These are phyloP conservation scores for Solanum corneliomulleri DNA, from an alignment of 257 asterid genomes.

Conservation along the genomic window DNA sequence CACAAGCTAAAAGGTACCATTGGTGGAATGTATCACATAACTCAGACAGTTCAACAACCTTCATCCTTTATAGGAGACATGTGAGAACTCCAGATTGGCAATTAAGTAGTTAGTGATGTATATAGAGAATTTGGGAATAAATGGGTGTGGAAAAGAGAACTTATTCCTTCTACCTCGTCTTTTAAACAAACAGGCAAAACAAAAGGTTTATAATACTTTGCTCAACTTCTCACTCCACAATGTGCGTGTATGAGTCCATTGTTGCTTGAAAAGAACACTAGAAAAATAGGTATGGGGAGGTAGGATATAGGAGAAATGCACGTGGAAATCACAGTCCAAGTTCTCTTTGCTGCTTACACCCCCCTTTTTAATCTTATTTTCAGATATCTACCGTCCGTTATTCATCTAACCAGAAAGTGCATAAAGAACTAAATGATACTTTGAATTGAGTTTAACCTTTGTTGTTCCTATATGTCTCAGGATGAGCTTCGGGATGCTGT, in stretches of 20 bases:
- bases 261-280: neutral
- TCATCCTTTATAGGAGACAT: neutral
- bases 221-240: neutral
- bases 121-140: neutral
- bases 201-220: neutral
- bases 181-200: neutral
- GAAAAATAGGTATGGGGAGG: neutral
- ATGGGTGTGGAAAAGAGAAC: neutral
- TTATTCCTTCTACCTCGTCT: neutral
- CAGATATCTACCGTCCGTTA: neutral
- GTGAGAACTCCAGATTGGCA: neutral
- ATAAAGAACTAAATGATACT: neutral
- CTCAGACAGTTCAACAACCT: neutral
- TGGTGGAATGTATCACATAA: neutral
- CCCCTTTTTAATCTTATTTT: neutral
- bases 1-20: neutral
- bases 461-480: neutral
- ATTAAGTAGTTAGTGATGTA: neutral
- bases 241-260: neutral
- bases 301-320: neutral
- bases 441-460: neutral
- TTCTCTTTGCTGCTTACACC: neutral
- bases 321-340: neutral
- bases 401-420: neutral
- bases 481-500: conserved; percentile 61